phyloP scores from a whole-genome alignment of 73 alveolate species.

The Diophrys sp. region DNA sequence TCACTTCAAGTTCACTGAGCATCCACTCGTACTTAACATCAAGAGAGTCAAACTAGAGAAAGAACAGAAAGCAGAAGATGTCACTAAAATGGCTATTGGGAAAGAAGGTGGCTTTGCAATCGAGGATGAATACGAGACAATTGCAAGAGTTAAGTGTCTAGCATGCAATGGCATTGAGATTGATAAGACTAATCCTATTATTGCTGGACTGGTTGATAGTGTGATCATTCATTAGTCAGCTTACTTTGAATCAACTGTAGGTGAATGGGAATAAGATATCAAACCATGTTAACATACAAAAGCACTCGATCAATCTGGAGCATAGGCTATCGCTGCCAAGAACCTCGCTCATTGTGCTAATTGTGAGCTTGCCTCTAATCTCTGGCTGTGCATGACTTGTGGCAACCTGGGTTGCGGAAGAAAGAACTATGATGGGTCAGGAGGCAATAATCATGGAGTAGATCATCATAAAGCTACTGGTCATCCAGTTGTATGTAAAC shows the following conservation, averaged over 20 bases:
- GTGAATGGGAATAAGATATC: slow-evolving; percentile 95
- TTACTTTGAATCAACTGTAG: slow-evolving; percentile 74
- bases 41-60: slow-evolving; percentile 64
- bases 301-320: slow-evolving; percentile 77
- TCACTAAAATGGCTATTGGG: slow-evolving; percentile 94
- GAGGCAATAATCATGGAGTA: slow-evolving; percentile 97
- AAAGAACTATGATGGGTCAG: slow-evolving; percentile 91
- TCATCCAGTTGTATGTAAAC: slow-evolving; percentile 96
- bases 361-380: slow-evolving; percentile 92
- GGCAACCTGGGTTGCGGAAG: slow-evolving; percentile 99
- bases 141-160: slow-evolving; percentile 66
- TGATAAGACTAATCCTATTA: slow-evolving; percentile 44
- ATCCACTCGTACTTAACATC: slow-evolving; percentile 85
- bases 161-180: slow-evolving; percentile 69
- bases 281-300: slow-evolving; percentile 95
- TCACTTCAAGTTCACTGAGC: slow-evolving; percentile 71
- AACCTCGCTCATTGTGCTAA: slow-evolving; percentile 87
- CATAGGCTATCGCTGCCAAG: slow-evolving; percentile 80
- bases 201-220: slow-evolving; percentile 74
- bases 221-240: slow-evolving; percentile 86
- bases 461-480: slow-evolving; percentile 77
- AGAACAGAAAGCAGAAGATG: slow-evolving; percentile 66
- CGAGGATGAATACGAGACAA: slow-evolving; percentile 81
- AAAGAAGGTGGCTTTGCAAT: slow-evolving; percentile 92
- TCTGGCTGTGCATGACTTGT: slow-evolving; percentile 98